These are phyloP conservation scores for Petunia secreta DNA, from an alignment of 257 asterid genomes.

Conservation along the genomic window DNA sequence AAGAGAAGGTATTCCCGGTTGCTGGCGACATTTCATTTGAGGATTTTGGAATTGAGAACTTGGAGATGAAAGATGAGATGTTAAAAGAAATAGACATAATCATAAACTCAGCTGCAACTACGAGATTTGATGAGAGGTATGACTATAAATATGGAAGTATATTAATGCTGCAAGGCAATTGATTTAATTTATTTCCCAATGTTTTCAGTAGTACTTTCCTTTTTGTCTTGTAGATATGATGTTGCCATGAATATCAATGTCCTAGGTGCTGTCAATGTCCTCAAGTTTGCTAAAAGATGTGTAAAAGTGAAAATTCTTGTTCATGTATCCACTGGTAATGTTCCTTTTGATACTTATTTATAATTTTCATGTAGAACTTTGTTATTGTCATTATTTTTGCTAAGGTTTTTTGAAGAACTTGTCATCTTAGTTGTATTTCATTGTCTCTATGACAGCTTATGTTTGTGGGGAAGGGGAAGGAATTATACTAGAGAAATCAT, in stretches of 20 bases:
- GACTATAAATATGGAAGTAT: constrained; percentile 35
- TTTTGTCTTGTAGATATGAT: constrained; percentile 47
- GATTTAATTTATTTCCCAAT: not conserved
- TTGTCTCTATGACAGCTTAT: constrained; percentile 35
- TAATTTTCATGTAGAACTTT: not conserved
- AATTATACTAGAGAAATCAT: constrained; percentile 44
- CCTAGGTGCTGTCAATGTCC: constrained; percentile 46
- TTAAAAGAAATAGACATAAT: constrained; percentile 45
- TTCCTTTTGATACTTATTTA: not conserved
- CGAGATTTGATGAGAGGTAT: constrained; percentile 48
- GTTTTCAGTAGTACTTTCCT: not conserved
- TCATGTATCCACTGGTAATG: constrained; percentile 66
- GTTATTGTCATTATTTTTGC: not conserved
- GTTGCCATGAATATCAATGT: constrained; percentile 50
- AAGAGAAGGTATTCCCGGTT: constrained; percentile 36
- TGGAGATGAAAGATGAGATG: constrained; percentile 36
- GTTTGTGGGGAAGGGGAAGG: constrained; percentile 55
- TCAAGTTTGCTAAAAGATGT: constrained; percentile 49
- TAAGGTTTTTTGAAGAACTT: not conserved
- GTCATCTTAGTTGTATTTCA: not conserved
- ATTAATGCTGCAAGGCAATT: not conserved
- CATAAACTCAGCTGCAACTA: constrained; percentile 72
- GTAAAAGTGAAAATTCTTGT: constrained; percentile 46
- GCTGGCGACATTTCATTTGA: constrained; percentile 42
- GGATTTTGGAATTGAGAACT: constrained; percentile 37